Evolutionary conservation across 345 rosid species (phyloP).

Genomic region (Salix purpurea): DNA sequence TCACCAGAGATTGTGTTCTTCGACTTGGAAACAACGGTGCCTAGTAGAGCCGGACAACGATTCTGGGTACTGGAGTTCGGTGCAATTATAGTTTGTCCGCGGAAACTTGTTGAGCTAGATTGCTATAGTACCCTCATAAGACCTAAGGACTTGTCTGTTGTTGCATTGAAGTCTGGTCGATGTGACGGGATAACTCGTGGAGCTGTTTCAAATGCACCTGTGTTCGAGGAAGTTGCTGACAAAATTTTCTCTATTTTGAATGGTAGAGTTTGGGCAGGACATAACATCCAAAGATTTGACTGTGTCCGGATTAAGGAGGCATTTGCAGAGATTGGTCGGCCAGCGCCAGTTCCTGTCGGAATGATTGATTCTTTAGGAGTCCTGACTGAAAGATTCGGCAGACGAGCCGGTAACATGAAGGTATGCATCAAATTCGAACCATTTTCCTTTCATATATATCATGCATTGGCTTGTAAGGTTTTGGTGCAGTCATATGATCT

Average conservation of each 20-base stretch:
- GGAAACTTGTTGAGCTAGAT: constrained; percentile 59
- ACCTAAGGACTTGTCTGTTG: constrained; percentile 59
- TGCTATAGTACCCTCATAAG: constrained; percentile 66
- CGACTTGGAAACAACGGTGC: constrained; percentile 83
- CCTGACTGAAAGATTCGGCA: constrained; percentile 63
- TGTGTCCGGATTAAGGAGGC: constrained; percentile 79
- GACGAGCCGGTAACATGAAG: constrained; percentile 94
- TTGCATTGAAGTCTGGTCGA: constrained; percentile 50
- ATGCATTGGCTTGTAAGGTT: neutral
- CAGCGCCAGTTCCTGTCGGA: constrained; percentile 63
- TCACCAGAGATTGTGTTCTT: constrained; percentile 59
- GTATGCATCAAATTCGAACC: constrained; percentile 23
- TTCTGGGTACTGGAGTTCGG: constrained; percentile 81
- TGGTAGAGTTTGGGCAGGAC: constrained; percentile 92
- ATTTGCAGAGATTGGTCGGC: constrained; percentile 54
- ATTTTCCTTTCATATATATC: neutral
- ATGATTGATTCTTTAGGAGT: constrained; percentile 79
- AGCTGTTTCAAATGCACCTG: constrained; percentile 59
- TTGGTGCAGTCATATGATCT: neutral
- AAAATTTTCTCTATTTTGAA: constrained; percentile 55
- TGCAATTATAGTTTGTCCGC: constrained; percentile 70
- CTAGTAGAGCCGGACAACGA: constrained; percentile 49
- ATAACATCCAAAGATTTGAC: constrained; percentile 80
- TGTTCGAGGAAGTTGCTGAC: constrained; percentile 63
- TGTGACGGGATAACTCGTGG: constrained; percentile 66